phyloP scores from a whole-genome alignment of 1,284 basidiomycete genomes.

The Cutaneotrichosporon sp. region DNA sequence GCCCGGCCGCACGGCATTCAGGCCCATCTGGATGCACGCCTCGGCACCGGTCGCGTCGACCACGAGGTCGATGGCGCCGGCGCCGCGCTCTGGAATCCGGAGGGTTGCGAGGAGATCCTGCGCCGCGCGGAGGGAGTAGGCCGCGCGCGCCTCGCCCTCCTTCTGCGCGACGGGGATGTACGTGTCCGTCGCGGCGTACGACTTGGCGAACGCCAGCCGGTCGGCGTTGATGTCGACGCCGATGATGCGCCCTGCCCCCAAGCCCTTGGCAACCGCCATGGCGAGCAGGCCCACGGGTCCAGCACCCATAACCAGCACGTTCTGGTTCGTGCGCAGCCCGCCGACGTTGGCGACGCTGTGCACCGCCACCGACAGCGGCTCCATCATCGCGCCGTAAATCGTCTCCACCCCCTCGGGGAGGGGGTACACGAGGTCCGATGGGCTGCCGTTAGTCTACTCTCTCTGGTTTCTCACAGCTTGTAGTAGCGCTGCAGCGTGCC shows the following conservation, averaged over 20 bases:
- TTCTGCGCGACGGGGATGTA: slow-evolving; percentile 59
- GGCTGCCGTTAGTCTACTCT: slow-evolving; percentile 26
- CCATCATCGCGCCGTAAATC: slow-evolving; percentile 67
- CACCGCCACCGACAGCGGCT: slow-evolving; percentile 88
- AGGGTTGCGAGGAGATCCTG: slow-evolving; percentile 53
- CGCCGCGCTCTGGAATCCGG: slow-evolving; percentile 55
- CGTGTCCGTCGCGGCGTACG: slow-evolving; percentile 82
- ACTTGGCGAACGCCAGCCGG: slow-evolving; percentile 83
- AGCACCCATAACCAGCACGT: slow-evolving; percentile 77
- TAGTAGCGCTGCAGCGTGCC: slow-evolving; percentile 51
- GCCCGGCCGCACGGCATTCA: slow-evolving; percentile 62
- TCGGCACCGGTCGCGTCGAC: slow-evolving; percentile 64
- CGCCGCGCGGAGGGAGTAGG: slow-evolving; percentile 62
- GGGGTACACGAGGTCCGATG: slow-evolving; percentile 43
- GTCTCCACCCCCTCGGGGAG: slow-evolving; percentile 53
- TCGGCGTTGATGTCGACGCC: slow-evolving; percentile 77
- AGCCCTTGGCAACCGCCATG: slow-evolving; percentile 88
- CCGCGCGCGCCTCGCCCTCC: slow-evolving; percentile 32
- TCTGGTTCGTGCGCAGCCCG: slow-evolving; percentile 68
- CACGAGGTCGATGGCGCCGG: slow-evolving; percentile 61
- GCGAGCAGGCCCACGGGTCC: slow-evolving; percentile 90
- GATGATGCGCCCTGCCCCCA: slow-evolving; percentile 77
- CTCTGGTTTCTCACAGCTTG: slow-evolving; percentile 36
- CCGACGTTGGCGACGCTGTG: slow-evolving; percentile 83
- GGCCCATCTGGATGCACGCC: slow-evolving; percentile 64